Conservation (phyloP, 768 basidiomycete species). For the Exidia glandulosa region DNA sequence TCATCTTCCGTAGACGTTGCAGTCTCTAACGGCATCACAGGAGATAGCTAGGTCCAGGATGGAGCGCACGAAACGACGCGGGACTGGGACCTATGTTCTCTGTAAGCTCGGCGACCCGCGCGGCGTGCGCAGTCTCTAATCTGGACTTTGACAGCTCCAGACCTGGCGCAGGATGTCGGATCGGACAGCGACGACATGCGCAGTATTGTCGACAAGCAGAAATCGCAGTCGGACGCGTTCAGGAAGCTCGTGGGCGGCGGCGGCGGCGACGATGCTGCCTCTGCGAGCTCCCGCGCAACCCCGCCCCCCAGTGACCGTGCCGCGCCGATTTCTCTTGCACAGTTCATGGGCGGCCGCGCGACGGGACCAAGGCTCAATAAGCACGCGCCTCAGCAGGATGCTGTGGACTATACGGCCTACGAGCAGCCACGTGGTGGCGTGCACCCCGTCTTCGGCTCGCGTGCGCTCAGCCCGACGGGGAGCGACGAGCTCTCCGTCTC, state of each 20-base stretch:
- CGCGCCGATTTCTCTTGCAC: conserved; percentile 61
- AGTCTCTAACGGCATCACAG: neutral
- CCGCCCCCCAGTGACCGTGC: conserved; percentile 14
- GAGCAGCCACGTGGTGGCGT: conserved; percentile 36
- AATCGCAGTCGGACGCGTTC: conserved; percentile 34
- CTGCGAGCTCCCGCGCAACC: neutral
- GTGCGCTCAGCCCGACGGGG: neutral
- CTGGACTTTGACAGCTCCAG: conserved; percentile 13
- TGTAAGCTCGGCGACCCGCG: neutral
- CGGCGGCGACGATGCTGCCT: neutral
- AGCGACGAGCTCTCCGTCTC: neutral
- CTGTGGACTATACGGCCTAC: conserved; percentile 52
- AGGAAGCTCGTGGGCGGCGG: conserved; percentile 31
- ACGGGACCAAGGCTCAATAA: conserved; percentile 63
- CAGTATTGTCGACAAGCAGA: conserved; percentile 26
- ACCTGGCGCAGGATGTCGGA: conserved; percentile 13
- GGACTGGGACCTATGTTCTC: conserved; percentile 35
- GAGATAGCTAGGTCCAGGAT: conserved; percentile 8
- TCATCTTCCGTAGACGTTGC: neutral
- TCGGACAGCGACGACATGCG: conserved; percentile 12
- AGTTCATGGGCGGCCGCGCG: conserved; percentile 72
- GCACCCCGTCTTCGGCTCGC: conserved; percentile 60
- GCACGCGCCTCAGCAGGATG: conserved; percentile 62
- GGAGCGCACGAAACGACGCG: conserved; percentile 26
- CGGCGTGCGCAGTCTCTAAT: conserved; percentile 9